Evolutionary conservation across 345 rosid species (phyloP), one percentile per base, ranked within the genome.

Genomic region (Populus davidiana): DNA sequence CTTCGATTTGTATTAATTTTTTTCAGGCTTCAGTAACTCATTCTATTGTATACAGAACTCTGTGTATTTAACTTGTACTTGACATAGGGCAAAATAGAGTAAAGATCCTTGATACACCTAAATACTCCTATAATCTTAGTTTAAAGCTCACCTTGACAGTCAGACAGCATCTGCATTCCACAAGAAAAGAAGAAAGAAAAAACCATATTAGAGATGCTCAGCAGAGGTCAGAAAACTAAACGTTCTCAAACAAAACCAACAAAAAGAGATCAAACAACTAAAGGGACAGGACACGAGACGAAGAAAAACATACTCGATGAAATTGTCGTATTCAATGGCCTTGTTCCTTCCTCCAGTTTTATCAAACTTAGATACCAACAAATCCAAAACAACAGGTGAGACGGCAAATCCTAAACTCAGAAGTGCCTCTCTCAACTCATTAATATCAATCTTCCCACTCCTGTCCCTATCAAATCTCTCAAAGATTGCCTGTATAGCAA

Each of bases 291-390:
- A 27, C 27, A 27, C 27, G 27, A 27, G 27, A n/a, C 29, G 14
- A 56, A 61, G 12, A 36, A 75, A 33, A 70, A 83, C 93, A 9
- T 87, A 94, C 98, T 95, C 99, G 23, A 95, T 93, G 88, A 95
- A 95, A 83, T 92, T 93, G 77, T 96, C 99, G 75, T 96, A 93
- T 86, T 93, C 98, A 50, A 96, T 88, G 67, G 94, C 94, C 79
- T 33, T 91, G 76, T 62, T 81, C 84, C 70, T 86, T 77, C 96
- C 99, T 43, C 96, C 98, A 0, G 86, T 89, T 81, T 93, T 93
- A 67, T 93, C 97, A 31, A 88, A 95, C 86, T 95, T 95, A 11
- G 96, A 86, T 33, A 93, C 94, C 2, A 95, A 85, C 84, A 95
- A 82, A 69, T 95, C 96, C 75, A 95, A 70, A 29, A 95, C 82